Evolutionary conservation across 805 yeast genomes (phyloP).

Genomic region (Tetrapisispora iriomotensis): DNA sequence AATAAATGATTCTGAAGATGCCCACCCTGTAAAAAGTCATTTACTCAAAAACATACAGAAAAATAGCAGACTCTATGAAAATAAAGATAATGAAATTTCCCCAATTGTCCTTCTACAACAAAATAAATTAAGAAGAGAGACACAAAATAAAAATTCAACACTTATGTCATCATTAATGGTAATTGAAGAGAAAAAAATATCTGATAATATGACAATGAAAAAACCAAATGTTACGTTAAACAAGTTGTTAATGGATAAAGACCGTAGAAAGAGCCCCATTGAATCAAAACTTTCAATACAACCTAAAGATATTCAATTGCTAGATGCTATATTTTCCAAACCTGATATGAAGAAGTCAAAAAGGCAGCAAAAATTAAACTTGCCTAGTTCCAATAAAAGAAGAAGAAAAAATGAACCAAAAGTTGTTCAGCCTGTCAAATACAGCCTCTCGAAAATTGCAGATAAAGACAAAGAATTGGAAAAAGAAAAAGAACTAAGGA

Average conservation of each 20-base stretch:
- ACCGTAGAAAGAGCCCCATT: neutral
- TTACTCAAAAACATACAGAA: neutral
- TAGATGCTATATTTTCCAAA: conserved; percentile 20
- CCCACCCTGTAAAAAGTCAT: neutral
- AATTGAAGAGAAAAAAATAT: neutral
- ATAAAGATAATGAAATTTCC: conserved; percentile 7
- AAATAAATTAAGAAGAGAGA: conserved; percentile 1
- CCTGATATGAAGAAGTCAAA: neutral
- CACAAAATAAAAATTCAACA: neutral
- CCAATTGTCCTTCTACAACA: conserved; percentile 1
- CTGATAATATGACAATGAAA: neutral
- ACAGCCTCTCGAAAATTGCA: too few relatives aligned
- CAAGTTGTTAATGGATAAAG: neutral
- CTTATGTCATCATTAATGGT: neutral
- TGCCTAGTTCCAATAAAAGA: conserved; percentile 7
- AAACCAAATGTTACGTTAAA: neutral
- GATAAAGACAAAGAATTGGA: too few relatives aligned
- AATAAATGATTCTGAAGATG: neutral
- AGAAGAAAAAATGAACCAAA: neutral
- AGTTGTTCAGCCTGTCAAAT: too few relatives aligned
- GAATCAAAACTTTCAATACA: conserved; percentile 2
- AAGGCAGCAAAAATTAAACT: conserved; percentile 13
- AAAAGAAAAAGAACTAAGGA: neutral
- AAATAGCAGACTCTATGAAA: conserved; percentile 19
- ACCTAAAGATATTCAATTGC: conserved; percentile 14